Percentiles rank a stretch among this genome's conserved stretches.
phyloP scores from a whole-genome alignment of 345 rosid genomes.

The Lumnitzera littorea region DNA sequence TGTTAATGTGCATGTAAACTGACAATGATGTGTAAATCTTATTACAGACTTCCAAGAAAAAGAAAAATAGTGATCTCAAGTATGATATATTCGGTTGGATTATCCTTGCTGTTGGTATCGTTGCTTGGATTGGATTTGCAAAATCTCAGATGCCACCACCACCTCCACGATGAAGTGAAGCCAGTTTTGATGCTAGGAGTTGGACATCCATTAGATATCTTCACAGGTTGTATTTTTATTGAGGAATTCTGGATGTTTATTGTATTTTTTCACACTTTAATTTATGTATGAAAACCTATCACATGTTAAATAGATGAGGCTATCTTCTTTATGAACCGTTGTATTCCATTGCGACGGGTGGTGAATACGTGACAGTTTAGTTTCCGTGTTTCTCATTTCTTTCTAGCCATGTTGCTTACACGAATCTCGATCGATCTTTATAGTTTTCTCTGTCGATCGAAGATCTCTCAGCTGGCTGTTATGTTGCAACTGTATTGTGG shows the following conservation, averaged over 20 bases:
- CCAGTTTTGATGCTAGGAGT: background rate
- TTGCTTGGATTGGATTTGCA: constrained; percentile 76
- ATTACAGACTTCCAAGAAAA: constrained; percentile 47
- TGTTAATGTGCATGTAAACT: background rate
- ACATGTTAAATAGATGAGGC: no score
- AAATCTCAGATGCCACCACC: constrained; percentile 59
- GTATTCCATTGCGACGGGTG: no score
- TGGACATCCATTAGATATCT: background rate
- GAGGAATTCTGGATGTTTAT: background rate
- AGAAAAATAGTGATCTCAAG: constrained; percentile 53
- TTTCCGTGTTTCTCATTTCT: no score
- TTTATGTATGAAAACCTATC: no score
- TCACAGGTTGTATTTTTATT: background rate
- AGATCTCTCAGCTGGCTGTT: no score
- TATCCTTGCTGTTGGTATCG: constrained; percentile 73
- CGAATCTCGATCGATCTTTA: no score
- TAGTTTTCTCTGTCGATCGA: no score
- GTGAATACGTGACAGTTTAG: no score
- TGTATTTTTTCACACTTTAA: no score
- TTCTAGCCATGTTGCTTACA: no score
- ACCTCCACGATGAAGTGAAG: constrained; percentile 4
- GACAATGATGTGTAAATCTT: background rate
- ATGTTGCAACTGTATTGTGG: no score
- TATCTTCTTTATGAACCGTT: no score
- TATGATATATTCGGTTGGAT: constrained; percentile 84